Conservation (phyloP, 208 protist genomes). For the Angomonas ambiguus region DNA sequence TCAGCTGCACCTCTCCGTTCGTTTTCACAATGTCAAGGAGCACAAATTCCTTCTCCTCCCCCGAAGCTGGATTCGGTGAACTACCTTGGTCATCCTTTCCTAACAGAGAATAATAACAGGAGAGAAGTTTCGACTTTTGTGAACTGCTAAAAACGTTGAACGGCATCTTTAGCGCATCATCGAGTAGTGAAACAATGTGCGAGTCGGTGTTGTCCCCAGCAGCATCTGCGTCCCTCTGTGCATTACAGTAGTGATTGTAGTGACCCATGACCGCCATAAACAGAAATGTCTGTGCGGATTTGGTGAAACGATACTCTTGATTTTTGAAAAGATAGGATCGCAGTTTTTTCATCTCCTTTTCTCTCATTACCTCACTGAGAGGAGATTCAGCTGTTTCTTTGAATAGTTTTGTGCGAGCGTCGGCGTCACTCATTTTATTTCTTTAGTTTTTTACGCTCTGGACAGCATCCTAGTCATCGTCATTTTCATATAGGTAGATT, state of each 20-base stretch:
- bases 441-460: not conserved
- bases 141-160: constrained; percentile 45
- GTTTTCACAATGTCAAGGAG: not conserved
- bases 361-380: constrained; percentile 23
- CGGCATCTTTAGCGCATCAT: constrained; percentile 55
- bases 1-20: not conserved
- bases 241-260: constrained; percentile 22
- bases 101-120: constrained; percentile 34
- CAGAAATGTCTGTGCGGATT: constrained; percentile 33
- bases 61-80: no score
- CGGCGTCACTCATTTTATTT: constrained; percentile 6
- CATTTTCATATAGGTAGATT: no score
- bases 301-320: constrained; percentile 51
- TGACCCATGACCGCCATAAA: constrained; percentile 45
- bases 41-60: no score
- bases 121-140: constrained; percentile 41
- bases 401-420: constrained; percentile 41
- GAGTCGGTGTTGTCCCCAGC: no score
- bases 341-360: constrained; percentile 38
- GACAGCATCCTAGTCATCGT: no score
- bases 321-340: constrained; percentile 49
- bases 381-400: constrained; percentile 33
- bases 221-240: constrained; percentile 14
- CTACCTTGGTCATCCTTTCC: constrained; percentile 11
- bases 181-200: constrained; percentile 29